Conservation (phyloP, 495 filamentous ascomycete genomes). For the Lophiostoma macrostomum region DNA sequence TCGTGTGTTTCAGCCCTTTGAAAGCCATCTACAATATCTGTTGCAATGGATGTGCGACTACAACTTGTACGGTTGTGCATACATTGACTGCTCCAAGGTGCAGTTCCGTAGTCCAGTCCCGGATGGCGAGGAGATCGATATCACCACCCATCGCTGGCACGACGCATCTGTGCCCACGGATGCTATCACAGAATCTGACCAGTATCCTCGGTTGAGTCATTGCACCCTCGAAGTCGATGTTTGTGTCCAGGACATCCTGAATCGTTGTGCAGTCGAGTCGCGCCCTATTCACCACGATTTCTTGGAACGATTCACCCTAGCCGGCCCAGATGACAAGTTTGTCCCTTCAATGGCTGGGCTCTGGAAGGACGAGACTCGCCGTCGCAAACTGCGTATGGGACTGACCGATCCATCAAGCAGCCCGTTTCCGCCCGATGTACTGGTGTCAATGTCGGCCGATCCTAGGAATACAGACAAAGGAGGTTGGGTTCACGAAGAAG, state of each 20-base stretch:
- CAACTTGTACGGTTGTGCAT: conserved; percentile 90
- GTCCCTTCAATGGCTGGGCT: conserved; percentile 92
- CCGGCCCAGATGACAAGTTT: conserved; percentile 66
- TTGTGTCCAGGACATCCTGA: conserved; percentile 82
- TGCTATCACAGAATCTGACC: conserved; percentile 55
- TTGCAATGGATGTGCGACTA: conserved; percentile 98
- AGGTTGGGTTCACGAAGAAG: conserved; percentile 90
- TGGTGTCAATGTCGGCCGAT: conserved; percentile 84
- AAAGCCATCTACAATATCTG: conserved; percentile 86
- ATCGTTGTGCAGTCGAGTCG: conserved; percentile 67
- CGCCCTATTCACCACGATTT: conserved; percentile 86
- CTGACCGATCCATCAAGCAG: conserved; percentile 60
- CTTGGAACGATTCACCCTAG: conserved; percentile 64
- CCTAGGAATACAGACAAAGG: conserved; percentile 62
- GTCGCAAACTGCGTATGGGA: conserved; percentile 68
- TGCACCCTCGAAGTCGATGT: conserved; percentile 88
- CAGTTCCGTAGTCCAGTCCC: conserved; percentile 77
- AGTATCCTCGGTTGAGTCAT: conserved; percentile 74
- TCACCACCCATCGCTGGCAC: conserved; percentile 71
- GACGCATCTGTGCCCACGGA: conserved; percentile 59
- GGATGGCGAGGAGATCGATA: conserved; percentile 55
- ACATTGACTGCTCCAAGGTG: conserved; percentile 67
- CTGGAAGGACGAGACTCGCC: conserved; percentile 85
- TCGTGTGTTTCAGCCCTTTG: conserved; percentile 80
- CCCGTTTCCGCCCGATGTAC: conserved; percentile 72